Evolutionary conservation across 1,284 basidiomycete species (phyloP), one percentile per base, ranked within the genome.

Genomic region (Athelia sp.): DNA sequence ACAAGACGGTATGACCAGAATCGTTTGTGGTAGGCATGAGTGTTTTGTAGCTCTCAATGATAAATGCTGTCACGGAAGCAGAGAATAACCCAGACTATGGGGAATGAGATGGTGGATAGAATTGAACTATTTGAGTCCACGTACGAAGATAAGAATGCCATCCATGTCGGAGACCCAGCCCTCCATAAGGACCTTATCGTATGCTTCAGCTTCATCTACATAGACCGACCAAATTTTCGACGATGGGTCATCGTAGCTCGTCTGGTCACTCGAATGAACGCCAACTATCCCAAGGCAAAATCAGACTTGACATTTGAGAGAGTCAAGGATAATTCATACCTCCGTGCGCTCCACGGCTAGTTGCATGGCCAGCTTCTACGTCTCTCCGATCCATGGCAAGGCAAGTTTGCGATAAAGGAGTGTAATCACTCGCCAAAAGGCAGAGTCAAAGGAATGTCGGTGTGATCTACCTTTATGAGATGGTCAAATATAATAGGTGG

Each of bases 1-100:
- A 59, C 15, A 54, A 40, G 8, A 65, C 58, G 2, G 64, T 65
- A 2, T 54, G 36, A n/a, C 36, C 19, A 8, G 36, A 54, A 45
- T 65, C 58, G 15, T 56, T 56, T 4, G 68, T 61, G 44, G 68
- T 62, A 2, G 66, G 66, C 35, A 58, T 57, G 15, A 76, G 62
- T 10, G 56, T 61, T 45, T 65, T 61, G 54, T 70, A 70, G 50
- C 69, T 70, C 50, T 75, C 67, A n/a, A 74, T 61, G 43, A 74
- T 62, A 51, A 76, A 75, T 1, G 73, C 62, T 2, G 74, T 73
- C 38, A 75, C 56, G 29, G 68, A 70, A 2, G 70, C 71, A 40
- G 73, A 74, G 53, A 76, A 75, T 3, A 76, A 61, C 57, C 73
- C 74, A 45, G 74, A 22, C 40, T 43, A 21, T 19, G 52, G 14